phyloP scores from a whole-genome alignment of 2,329 filamentous ascomycete genomes.

The Colletotrichum endophyticum region DNA sequence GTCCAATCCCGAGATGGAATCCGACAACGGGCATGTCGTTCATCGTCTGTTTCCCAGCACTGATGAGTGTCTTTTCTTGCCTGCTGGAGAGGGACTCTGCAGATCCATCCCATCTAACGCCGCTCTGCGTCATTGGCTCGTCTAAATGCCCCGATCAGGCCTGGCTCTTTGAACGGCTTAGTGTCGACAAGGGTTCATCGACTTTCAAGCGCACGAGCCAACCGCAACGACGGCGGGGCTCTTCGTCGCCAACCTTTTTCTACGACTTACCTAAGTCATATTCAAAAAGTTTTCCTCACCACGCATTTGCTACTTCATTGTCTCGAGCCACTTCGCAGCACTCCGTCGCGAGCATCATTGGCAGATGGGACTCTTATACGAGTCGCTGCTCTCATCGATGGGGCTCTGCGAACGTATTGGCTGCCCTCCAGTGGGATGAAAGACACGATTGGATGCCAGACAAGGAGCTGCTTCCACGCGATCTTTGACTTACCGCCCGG shows the following conservation, averaged over 20 bases:
- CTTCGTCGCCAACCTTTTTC: conserved; percentile 10
- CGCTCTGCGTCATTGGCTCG: conserved; percentile 11
- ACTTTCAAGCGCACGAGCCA: not conserved
- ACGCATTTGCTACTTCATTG: not conserved
- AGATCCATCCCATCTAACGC: not conserved
- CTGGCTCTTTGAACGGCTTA: not conserved
- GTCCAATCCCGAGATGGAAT: not conserved
- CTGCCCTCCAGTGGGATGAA: not conserved
- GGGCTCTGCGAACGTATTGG: too few species aligned
- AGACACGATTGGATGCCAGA: not conserved
- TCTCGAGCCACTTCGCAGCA: not conserved
- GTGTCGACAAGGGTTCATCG: not conserved
- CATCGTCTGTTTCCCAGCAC: not conserved
- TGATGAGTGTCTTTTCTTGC: not conserved
- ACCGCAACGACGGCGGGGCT: not conserved
- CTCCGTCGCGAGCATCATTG: not conserved
- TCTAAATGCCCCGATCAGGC: not conserved
- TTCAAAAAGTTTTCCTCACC: not conserved
- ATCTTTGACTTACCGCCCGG: not conserved
- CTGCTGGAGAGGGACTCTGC: not conserved
- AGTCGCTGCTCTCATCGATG: not conserved
- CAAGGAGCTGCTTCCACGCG: not conserved
- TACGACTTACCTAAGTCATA: not conserved
- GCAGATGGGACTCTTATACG: not conserved
- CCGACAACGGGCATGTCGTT: not conserved